These are phyloP conservation scores for Stevia rebaudiana DNA, from an alignment of 140 eudicot genomes.

Conservation along the genomic window DNA sequence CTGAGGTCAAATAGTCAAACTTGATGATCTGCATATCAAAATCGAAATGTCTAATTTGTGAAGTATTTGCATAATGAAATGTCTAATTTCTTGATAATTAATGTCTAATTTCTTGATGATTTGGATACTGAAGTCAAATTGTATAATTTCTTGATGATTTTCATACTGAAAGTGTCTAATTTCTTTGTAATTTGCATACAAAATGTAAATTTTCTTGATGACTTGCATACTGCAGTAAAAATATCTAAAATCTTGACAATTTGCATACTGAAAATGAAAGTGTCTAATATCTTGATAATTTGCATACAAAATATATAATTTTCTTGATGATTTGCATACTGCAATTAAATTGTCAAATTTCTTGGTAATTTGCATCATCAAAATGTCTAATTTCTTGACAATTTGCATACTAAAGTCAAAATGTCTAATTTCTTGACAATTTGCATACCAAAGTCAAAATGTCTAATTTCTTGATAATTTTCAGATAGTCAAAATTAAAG, in stretches of 20 bases:
- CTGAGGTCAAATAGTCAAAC: too few relatives aligned
- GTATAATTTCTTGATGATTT: too few relatives aligned
- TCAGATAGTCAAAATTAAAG: conserved; percentile 75
- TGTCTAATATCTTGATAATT: neutral
- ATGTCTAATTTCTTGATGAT: too few relatives aligned
- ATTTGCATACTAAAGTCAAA: neutral
- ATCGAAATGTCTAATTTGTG: too few relatives aligned
- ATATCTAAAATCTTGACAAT: neutral
- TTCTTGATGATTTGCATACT: neutral
- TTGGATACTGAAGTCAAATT: too few relatives aligned
- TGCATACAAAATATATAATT: neutral
- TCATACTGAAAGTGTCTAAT: too few relatives aligned
- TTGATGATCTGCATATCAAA: too few relatives aligned
- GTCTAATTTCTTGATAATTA: too few relatives aligned
- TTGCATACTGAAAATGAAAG: neutral
- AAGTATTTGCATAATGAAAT: too few relatives aligned
- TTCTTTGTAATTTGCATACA: too few relatives aligned
- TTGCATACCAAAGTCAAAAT: neutral
- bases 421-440: too few relatives aligned
- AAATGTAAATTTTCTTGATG: too few relatives aligned
- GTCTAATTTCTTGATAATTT: neutral
- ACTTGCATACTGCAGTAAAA: neutral
- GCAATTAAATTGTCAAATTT: neutral
- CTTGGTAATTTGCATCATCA: neutral
- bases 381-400: neutral